Conservation (phyloP, 441 rosid genomes). For the Jatropha podagrica region DNA sequence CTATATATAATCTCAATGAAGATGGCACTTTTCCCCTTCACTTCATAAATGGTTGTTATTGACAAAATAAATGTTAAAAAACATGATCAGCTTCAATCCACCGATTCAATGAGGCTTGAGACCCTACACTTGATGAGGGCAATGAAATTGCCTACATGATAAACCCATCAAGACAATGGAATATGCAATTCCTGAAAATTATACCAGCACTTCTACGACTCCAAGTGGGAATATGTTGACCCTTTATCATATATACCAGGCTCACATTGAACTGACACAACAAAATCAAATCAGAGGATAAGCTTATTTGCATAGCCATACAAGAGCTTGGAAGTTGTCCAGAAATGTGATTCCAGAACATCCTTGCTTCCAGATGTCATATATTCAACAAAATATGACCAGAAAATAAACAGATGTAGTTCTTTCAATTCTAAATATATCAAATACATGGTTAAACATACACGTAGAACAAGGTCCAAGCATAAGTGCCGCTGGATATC, state of each 20-base stretch:
- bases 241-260: neutral
- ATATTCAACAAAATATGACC: neutral
- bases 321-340: neutral
- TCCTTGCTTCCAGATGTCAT: neutral
- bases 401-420: neutral
- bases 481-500: constrained; percentile 90
- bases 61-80: neutral
- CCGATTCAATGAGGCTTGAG: neutral
- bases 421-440: neutral
- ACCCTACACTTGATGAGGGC: neutral
- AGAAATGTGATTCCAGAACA: constrained; percentile 1
- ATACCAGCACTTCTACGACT: neutral
- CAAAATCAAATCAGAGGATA: neutral
- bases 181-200: neutral
- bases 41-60: constrained; percentile 1
- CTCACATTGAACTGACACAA: neutral
- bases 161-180: too few species aligned
- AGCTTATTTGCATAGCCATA: neutral
- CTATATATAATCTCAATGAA: neutral
- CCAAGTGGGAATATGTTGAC: neutral
- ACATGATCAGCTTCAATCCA: neutral
- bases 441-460: constrained; percentile 36
- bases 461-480: constrained; percentile 88
- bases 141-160: neutral
- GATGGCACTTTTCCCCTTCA: neutral